Evolutionary conservation across 495 filamentous ascomycete genomes (phyloP).

Genomic region (Lasiosphaeris hirsuta): DNA sequence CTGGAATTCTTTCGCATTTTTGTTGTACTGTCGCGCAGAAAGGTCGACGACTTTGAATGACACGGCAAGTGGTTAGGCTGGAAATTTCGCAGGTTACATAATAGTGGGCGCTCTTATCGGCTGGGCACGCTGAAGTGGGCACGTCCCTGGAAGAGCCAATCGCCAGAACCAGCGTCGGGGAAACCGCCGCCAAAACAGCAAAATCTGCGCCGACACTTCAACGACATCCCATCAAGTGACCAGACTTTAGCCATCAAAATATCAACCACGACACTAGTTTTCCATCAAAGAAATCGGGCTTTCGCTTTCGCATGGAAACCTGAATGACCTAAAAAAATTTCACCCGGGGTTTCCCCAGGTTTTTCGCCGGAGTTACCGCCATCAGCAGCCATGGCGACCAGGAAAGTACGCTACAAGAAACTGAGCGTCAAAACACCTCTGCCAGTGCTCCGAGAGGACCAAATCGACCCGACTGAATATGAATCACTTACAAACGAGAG

Average conservation of each 20-base stretch:
- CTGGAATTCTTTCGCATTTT: too few species aligned
- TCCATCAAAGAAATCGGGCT: conserved; percentile 55
- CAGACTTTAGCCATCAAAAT: conserved; percentile 58
- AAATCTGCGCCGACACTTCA: conserved; percentile 52
- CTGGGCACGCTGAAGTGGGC: conserved; percentile 6
- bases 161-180: conserved; percentile 22
- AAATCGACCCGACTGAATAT: conserved; percentile 74
- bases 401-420: conserved; percentile 84
- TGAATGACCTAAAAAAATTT: conserved; percentile 46
- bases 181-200: conserved; percentile 34
- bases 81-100: conserved; percentile 17
- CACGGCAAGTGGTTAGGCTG: neutral
- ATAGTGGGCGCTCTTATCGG: conserved; percentile 23
- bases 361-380: conserved; percentile 37
- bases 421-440: conserved; percentile 83
- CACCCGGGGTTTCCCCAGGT: conserved; percentile 47
- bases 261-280: conserved; percentile 46
- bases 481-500: conserved; percentile 50
- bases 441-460: conserved; percentile 79
- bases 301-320: conserved; percentile 52
- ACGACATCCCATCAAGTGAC: conserved; percentile 64
- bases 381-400: conserved; percentile 59
- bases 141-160: conserved; percentile 29
- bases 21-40: too few species aligned
- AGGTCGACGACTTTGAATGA: too few species aligned